Evolutionary conservation across 768 basidiomycete species (phyloP), one percentile per base, ranked within the genome.

Genomic region (Omphalotus guepiniiformis): DNA sequence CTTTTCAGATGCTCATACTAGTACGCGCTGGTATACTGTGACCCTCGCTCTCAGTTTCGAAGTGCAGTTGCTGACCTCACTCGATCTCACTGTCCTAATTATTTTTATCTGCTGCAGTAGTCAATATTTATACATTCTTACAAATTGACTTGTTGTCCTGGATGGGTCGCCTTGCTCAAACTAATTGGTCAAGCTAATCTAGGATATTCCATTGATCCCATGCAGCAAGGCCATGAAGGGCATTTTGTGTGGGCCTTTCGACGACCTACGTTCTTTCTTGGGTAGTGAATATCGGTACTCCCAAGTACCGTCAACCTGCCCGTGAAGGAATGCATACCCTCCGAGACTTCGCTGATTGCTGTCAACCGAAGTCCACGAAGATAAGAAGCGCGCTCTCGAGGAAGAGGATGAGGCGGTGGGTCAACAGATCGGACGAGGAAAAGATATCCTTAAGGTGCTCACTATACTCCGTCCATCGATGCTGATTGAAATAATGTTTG

Each of bases 101-200:
- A n/a, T n/a, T n/a, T n/a, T n/a, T n/a, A n/a, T n/a, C n/a, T n/a
- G n/a, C n/a, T n/a, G n/a, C n/a, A n/a, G n/a, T n/a, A n/a, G n/a
- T n/a, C n/a, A n/a, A 21, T 28, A 2, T 3, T 18, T 9, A 19
- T 13, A 47, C 38, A 32, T 9, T 28, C 18, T 19, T 32, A 11
- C 52, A 65, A 49, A 49, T 63, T 32, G 59, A 70, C 26, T 45
- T 71, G 35, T 48, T 69, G 22, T 39, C 39, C 3, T 71, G 67
- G 68, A 60, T 66, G 57, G 56, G 60, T 26, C 62, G 69, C 13
- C 57, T 63, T 7, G 63, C 69, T 71, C 23, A 68, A 71, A 38
- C 55, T 70, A 30, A 61, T 72, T 28, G 68, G 67, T 6, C 65
- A 67, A 53, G 62, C 61, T 13, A 65, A 69, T 6, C 57, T 71